Evolutionary conservation across 2,329 filamentous ascomycete genomes (phyloP).

Genomic region (Ceratocystis cubensis): DNA sequence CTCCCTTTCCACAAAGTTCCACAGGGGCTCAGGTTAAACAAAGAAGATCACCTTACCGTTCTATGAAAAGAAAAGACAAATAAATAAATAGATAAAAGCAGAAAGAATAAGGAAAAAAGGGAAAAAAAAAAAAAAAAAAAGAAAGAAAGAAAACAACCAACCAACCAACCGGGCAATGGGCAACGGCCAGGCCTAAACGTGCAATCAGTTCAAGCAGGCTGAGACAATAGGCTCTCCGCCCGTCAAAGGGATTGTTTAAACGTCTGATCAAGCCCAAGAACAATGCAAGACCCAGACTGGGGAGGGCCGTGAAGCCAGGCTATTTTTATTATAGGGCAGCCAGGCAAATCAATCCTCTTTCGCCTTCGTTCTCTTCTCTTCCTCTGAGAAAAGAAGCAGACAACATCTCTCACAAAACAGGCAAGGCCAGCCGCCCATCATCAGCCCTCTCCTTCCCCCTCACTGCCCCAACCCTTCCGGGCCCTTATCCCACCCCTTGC

Average conservation of each 20-base stretch:
- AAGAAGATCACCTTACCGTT: no score
- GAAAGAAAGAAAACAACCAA: no score
- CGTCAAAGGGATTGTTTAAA: neutral
- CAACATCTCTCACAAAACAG: neutral
- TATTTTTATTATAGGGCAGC: neutral
- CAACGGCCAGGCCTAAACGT: neutral
- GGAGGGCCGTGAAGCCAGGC: neutral
- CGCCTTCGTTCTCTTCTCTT: neutral
- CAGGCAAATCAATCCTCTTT: neutral
- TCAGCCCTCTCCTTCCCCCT: neutral
- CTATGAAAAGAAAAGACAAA: no score
- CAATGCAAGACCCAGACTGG: neutral
- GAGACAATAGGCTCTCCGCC: neutral
- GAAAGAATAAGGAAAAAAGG: no score
- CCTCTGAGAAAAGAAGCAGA: neutral
- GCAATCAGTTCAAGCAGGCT: neutral
- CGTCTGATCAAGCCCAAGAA: neutral
- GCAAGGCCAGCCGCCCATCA: slow-evolving; percentile 4
- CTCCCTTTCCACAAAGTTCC: neutral
- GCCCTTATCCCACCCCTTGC: neutral
- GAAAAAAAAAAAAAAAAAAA: no score
- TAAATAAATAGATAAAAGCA: no score
- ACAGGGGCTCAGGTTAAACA: no score
- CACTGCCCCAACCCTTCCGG: neutral
- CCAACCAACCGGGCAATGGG: no score